Conservation (phyloP, 306 rosid species). For the Rosa multiflora region DNA sequence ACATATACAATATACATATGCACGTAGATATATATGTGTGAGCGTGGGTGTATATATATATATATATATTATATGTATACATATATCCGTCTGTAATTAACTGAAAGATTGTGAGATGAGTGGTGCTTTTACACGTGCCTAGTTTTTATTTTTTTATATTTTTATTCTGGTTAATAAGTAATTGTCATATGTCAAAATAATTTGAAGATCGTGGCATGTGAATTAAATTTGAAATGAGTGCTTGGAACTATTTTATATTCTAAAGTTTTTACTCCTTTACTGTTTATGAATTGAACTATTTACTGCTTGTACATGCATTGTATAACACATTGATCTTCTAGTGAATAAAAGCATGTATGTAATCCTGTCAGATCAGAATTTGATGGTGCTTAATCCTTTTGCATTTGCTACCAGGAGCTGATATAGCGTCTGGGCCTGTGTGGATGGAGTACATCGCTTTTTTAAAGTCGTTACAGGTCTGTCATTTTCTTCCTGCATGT, state of each 20-base stretch:
- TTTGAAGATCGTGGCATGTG: neutral
- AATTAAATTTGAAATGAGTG: neutral
- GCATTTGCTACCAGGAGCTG: conserved; percentile 63
- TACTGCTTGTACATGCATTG: conserved; percentile 9
- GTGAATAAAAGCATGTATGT: neutral
- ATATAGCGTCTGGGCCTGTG: conserved; percentile 92
- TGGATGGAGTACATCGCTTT: conserved; percentile 95
- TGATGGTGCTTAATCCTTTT: conserved; percentile 25
- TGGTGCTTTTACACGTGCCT: neutral
- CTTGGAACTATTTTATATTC: neutral
- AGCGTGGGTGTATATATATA: no score
- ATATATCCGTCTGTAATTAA: no score
- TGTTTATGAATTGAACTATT: conserved; percentile 3
- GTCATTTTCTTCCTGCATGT: conserved; percentile 29
- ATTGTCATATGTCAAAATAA: neutral
- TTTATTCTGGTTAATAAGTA: neutral
- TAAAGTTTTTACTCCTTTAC: neutral
- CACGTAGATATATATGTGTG: no score
- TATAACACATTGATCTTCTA: neutral
- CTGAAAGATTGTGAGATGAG: neutral
- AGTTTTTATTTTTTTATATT: neutral
- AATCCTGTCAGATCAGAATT: neutral
- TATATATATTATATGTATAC: no score
- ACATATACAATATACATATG: no score
- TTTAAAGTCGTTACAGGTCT: conserved; percentile 81